Evolutionary conservation across 2,329 filamentous ascomycete genomes (phyloP).

Genomic region (Podosphaera aphanis): DNA sequence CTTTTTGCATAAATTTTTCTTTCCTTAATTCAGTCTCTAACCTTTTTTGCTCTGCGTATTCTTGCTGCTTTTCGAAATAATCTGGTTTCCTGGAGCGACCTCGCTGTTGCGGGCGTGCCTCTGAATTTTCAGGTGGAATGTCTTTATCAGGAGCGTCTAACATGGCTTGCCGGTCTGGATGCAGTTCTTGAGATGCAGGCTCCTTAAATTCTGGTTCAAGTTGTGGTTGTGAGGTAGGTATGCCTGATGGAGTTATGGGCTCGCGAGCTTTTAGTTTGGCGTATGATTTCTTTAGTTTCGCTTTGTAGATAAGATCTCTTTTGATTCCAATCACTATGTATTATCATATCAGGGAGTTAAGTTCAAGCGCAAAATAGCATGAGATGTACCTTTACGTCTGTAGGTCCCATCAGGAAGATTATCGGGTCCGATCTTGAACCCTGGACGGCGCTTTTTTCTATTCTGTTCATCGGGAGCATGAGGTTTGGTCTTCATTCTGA

Average conservation of each 20-base stretch:
- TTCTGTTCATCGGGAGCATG: slow-evolving; percentile 17
- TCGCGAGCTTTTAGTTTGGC: slow-evolving; percentile 52
- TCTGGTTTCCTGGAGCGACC: slow-evolving; percentile 13
- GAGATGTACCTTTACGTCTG: slow-evolving; percentile 43
- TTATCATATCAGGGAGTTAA: not conserved
- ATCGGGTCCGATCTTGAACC: slow-evolving; percentile 68
- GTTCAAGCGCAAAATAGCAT: not conserved
- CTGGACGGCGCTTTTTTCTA: slow-evolving; percentile 35
- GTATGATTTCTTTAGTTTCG: slow-evolving; percentile 81
- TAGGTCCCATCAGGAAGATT: slow-evolving; percentile 81
- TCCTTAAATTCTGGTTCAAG: slow-evolving; percentile 2
- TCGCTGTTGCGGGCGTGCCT: not conserved
- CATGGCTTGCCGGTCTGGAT: slow-evolving; percentile 36
- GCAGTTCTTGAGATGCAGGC: slow-evolving; percentile 22
- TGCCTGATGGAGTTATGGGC: slow-evolving; percentile 8
- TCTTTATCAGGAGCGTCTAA: slow-evolving; percentile 21
- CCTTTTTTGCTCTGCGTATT: slow-evolving; percentile 23
- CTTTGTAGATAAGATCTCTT: slow-evolving; percentile 66
- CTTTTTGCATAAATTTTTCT: slow-evolving; percentile 26
- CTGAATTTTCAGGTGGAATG: not conserved
- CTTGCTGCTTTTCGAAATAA: slow-evolving; percentile 18
- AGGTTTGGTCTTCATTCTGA: slow-evolving; percentile 23
- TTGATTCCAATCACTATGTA: slow-evolving; percentile 68
- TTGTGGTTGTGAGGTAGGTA: not conserved
- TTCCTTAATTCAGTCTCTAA: slow-evolving; percentile 29